phyloP scores from a whole-genome alignment of 1,284 basidiomycete species.

The Ceratobasidium sp. region DNA sequence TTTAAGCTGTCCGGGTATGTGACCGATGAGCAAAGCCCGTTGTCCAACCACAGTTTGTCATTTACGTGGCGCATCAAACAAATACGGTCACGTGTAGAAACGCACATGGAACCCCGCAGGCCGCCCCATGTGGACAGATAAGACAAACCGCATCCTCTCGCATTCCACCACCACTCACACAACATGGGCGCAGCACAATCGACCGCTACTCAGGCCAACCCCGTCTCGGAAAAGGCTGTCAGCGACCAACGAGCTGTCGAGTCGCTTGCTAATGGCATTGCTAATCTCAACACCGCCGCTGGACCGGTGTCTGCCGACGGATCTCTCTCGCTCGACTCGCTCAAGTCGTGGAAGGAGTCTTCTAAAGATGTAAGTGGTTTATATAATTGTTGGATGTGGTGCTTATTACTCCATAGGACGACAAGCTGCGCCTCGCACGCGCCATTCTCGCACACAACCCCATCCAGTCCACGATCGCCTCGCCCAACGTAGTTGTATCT shows the following conservation, averaged over 20 bases:
- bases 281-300: constrained; percentile 40
- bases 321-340: constrained; percentile 61
- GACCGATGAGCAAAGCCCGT: not conserved
- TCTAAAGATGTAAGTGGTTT: constrained; percentile 49
- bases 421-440: constrained; percentile 77
- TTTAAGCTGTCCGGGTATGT: no score
- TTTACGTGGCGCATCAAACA: not conserved
- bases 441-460: constrained; percentile 80
- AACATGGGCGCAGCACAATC: constrained; percentile 29
- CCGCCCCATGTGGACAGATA: constrained; percentile 33
- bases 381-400: not conserved
- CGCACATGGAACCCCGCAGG: constrained; percentile 13
- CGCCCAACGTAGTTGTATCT: constrained; percentile 66
- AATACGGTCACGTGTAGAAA: constrained; percentile 25
- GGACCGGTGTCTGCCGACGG: constrained; percentile 56
- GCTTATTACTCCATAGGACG: constrained; percentile 45
- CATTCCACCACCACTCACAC: constrained; percentile 8
- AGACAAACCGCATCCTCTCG: not conserved
- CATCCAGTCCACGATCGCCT: constrained; percentile 69
- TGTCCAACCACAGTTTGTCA: not conserved
- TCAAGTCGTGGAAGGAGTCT: constrained; percentile 72
- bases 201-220: not conserved
- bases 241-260: constrained; percentile 48
- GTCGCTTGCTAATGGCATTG: constrained; percentile 45
- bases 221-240: constrained; percentile 38